Evolutionary conservation across 768 basidiomycete species (phyloP), one percentile per base, ranked within the genome.

Genomic region (Porphyrellus cyaneotinctus): DNA sequence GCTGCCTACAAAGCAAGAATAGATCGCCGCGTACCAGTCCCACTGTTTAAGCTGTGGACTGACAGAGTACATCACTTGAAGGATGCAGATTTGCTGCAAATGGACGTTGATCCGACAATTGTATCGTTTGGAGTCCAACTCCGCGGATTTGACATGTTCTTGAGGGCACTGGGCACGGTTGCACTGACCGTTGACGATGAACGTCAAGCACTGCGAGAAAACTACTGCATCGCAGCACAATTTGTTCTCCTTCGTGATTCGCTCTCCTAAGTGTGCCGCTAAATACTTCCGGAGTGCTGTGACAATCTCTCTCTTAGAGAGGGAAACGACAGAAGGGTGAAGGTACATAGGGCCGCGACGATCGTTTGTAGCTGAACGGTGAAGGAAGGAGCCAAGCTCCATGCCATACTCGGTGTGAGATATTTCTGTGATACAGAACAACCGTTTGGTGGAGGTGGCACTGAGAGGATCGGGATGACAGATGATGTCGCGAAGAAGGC

Each of bases 1-100:
- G 17, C 17, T 18, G 2, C 2, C 32, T 2, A n/a, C 8, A 17
- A 6, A 20, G 24, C 8, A 17, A 11, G 4, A 35, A 14, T 11
- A 37, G 11, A 18, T 32, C 7, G 10, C n/a, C 24, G 28, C 46
- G 6, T 36, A 47, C 46, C 9, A 7, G 2, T 3, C 20, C 11
- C 8, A 7, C 14, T 14, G 23, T 3, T 8, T 6, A 6, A 31
- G 47, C 1, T 20, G 6, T 6, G 56, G 58, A 11, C 52, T 35
- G 5, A 52, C 62, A 0, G 58, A 66, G 18, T 64, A 64, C 55
- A 62, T 58, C 11, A 53, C 57, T 24, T 79, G 72, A 39, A 77
- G 69, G 15, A 83, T 78, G 45, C 71, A 57, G 2, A 84, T 75
- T 45, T 82, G 79, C 42, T 75, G 74, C 2, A 84, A 51, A 57